Evolutionary conservation across 345 rosid genomes (phyloP).

Genomic region (Physaria fendleri): DNA sequence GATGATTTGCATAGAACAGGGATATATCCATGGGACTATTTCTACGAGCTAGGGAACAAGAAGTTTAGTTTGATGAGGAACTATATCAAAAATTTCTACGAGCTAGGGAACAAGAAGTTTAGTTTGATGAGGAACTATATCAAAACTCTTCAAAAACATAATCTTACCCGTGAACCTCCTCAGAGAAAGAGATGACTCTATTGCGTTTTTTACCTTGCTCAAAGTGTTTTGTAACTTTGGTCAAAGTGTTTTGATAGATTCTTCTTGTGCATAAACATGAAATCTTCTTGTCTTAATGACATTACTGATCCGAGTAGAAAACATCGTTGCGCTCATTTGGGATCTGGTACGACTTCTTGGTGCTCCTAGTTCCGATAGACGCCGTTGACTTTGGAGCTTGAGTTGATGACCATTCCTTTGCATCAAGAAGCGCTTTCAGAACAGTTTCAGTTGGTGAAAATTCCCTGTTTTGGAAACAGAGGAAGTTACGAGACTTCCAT

Average conservation of each 20-base stretch:
- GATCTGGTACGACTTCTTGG: too few species aligned
- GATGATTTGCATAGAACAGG: constrained; percentile 96
- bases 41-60: constrained; percentile 72
- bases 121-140: constrained; percentile 69
- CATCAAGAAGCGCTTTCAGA: too few species aligned
- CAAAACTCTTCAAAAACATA: constrained; percentile 66
- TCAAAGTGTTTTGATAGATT: not conserved
- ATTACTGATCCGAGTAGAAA: too few species aligned
- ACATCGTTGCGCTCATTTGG: too few species aligned
- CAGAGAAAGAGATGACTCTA: constrained; percentile 35
- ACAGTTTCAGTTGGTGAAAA: too few species aligned
- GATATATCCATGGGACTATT: constrained; percentile 88
- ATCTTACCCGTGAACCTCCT: constrained; percentile 79
- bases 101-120: constrained; percentile 83
- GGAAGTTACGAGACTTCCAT: too few species aligned
- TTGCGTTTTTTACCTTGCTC: too few species aligned
- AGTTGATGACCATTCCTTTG: too few species aligned
- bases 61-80: constrained; percentile 75
- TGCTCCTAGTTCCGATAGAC: too few species aligned
- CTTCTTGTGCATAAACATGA: not conserved
- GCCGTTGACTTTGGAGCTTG: too few species aligned
- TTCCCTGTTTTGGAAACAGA: too few species aligned
- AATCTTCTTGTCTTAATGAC: not conserved
- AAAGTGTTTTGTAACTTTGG: not conserved
- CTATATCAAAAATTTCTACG: constrained; percentile 64